Conservation (phyloP, 2,329 filamentous ascomycete genomes). For the Sphaerostilbella broomeana region DNA sequence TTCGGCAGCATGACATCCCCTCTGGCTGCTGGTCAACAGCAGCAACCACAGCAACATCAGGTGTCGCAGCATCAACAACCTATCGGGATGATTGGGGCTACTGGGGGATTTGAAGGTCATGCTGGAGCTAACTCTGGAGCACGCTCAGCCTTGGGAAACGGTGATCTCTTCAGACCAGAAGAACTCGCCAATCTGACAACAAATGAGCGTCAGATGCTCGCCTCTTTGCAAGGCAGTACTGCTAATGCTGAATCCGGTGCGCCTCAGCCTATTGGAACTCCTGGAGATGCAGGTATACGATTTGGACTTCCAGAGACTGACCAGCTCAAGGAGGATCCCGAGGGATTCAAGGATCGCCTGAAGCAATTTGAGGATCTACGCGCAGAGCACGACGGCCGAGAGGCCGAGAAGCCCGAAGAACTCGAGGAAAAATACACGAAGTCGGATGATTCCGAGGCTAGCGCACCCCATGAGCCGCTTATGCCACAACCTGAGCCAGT, state of each 20-base stretch:
- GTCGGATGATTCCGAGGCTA: too few species aligned
- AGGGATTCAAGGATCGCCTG: conserved; percentile 64
- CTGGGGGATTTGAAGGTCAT: conserved; percentile 64
- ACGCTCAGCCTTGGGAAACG: conserved; percentile 25
- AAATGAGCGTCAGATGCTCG: conserved; percentile 48
- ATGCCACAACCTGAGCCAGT: conserved; percentile 10
- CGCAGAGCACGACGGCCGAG: conserved; percentile 60
- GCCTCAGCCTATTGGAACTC: conserved; percentile 33
- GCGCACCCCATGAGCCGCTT: too few species aligned
- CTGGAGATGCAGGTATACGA: conserved; percentile 31
- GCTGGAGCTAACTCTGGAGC: conserved; percentile 23
- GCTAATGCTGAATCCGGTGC: conserved; percentile 19
- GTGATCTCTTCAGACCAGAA: conserved; percentile 60
- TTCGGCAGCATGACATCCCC: conserved; percentile 94
- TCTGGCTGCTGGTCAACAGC: conserved; percentile 47
- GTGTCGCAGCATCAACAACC: conserved; percentile 39
- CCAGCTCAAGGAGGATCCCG: conserved; percentile 46
- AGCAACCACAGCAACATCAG: conserved; percentile 20
- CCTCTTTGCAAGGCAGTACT: conserved; percentile 26
- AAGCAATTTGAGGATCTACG: conserved; percentile 77
- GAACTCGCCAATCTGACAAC: conserved; percentile 61
- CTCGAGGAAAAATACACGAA: conserved; percentile 1
- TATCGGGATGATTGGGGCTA: conserved; percentile 52
- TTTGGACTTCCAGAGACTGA: conserved; percentile 44
- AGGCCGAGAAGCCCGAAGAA: conserved; percentile 25